A percentile compares a stretch with the other conserved stretches of the same genome.
phyloP scores from a whole-genome alignment of 2,329 filamentous ascomycete genomes.

The Fusarium mundagurra region DNA sequence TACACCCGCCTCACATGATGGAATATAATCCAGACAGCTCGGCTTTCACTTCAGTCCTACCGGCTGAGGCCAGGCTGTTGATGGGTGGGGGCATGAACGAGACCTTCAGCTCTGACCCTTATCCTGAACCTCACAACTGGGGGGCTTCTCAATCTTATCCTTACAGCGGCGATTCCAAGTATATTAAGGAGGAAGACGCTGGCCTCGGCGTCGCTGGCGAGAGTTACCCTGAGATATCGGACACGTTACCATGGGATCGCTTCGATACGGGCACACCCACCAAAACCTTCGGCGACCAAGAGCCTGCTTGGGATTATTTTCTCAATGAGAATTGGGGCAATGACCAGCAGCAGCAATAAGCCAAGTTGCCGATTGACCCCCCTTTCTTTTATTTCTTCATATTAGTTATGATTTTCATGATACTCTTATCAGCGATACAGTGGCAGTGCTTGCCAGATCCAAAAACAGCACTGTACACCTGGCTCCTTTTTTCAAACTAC shows the following conservation, averaged over 20 bases:
- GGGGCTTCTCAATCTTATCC: neutral
- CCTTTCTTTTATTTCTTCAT: neutral
- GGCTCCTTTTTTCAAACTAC: neutral
- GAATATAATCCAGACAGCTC: constrained; percentile 43
- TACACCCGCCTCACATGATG: constrained; percentile 33
- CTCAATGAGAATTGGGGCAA: constrained; percentile 45
- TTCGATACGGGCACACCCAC: constrained; percentile 4
- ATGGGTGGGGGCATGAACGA: constrained; percentile 27
- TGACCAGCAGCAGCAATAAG: constrained; percentile 28
- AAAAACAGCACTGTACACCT: neutral
- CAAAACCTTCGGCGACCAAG: constrained; percentile 34
- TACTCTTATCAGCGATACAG: constrained; percentile 1
- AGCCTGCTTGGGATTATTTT: constrained; percentile 46
- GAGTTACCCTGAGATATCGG: constrained; percentile 23
- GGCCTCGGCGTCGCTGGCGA: neutral
- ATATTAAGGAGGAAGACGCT: constrained; percentile 17
- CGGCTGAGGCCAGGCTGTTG: constrained; percentile 56
- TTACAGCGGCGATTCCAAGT: constrained; percentile 18
- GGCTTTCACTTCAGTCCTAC: constrained; percentile 54
- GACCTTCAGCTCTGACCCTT: constrained; percentile 11
- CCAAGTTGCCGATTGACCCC: neutral
- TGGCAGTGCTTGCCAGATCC: neutral
- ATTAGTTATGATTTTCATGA: constrained; percentile 30
- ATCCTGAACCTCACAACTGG: constrained; percentile 20
- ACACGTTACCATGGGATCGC: constrained; percentile 14